Base-by-base conservation (phyloP, 148 eudicot species). In the Polygonum maritimum region DNA sequence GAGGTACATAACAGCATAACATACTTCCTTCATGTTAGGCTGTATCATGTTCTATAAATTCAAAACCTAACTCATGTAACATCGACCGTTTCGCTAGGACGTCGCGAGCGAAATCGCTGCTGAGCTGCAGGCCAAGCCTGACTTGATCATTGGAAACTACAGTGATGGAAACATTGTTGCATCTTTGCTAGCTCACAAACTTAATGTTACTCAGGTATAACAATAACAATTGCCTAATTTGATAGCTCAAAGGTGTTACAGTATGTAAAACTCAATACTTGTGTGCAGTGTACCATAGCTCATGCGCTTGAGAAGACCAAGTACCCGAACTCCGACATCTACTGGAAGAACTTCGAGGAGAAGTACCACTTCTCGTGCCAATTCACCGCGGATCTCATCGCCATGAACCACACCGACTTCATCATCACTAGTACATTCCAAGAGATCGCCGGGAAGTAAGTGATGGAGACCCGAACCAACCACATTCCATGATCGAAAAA, bases 361-460 rank as follows among this genome's bases (percentile, higher is more conserved):
- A 95, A 95, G 84, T 95, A 95, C 74, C 98, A 95, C 81, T 95
- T 95, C 83, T 92, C 98, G 0, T 79, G 87, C 81, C 98, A 94
- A 81, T 94, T 94, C 76, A 94, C 98, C 2, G 98, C 98, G 76
- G 98, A 95, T 85, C 88, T 95, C 2, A 86, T 92, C 26, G 98
- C 98, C n/a, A 94, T 94, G 98, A 92, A 94, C 75, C 92, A 88
- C 76, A 88, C 98, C 0, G 98, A 94, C 77, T 94, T 94, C 83
- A 94, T 94, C 77, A 94, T 94, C 87, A 94, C 98, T n/a, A 94
- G 98, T 78, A 94, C 98, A 33, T 94, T 94, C 90, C 98, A 94
- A 80, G 98, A 94, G 76, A 94, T 94, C 60, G 98, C 98, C 13
- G 98, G 98, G 81, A 94, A 89, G 98, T 94, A 89, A 73, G 75